Evolutionary conservation across 1,284 basidiomycete species (phyloP).

Genomic region (Leccinum pachyderme): DNA sequence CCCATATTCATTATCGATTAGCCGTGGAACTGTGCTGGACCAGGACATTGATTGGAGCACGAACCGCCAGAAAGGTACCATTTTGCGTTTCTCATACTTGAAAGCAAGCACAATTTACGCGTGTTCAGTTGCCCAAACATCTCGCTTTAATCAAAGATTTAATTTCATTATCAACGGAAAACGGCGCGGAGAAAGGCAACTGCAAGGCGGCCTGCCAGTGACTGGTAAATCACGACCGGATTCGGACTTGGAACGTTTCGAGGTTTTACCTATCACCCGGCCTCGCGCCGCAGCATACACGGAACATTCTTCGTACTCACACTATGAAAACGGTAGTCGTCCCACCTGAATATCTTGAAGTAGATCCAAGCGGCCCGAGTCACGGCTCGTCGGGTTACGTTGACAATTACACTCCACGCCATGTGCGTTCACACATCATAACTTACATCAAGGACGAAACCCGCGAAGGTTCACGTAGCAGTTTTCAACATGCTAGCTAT

Average conservation of each 20-base stretch:
- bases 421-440: background rate
- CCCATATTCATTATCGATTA: conserved; percentile 1
- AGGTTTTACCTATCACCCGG: conserved; percentile 2
- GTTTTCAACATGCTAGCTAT: background rate
- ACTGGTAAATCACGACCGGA: background rate
- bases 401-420: background rate
- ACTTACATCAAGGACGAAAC: background rate
- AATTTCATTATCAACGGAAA: background rate
- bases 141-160: background rate
- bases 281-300: background rate
- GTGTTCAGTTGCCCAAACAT: background rate
- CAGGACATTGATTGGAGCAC: background rate
- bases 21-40: background rate
- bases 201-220: no score
- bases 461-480: background rate
- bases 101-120: background rate
- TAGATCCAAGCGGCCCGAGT: no score
- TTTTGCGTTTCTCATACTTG: background rate
- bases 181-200: background rate
- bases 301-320: background rate
- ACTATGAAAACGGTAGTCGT: background rate
- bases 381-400: background rate
- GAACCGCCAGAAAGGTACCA: conserved; percentile 1
- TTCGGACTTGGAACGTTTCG: conserved; percentile 1
- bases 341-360: background rate